Evolutionary conservation across 75 land plant genomes (phyloP).

Genomic region (Isoetes taiwanensis): DNA sequence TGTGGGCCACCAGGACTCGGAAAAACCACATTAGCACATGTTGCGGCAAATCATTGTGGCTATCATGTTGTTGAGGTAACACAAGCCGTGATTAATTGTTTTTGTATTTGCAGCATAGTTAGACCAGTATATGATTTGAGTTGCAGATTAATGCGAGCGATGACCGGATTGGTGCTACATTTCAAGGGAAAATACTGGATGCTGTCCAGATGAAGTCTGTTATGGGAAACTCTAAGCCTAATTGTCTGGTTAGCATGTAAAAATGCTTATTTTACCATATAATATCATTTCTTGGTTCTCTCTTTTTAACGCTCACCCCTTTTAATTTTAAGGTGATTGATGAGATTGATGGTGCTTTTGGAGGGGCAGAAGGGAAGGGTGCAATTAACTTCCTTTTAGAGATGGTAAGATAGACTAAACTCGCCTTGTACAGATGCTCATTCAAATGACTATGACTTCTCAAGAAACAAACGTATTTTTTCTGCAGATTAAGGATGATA

Average conservation of each 20-base stretch:
- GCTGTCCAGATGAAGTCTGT: conserved; percentile 97
- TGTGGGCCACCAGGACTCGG: conserved; percentile 99
- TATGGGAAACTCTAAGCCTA: conserved; percentile 66
- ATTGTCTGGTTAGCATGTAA: conserved; percentile 70
- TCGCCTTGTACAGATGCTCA: too few relatives aligned
- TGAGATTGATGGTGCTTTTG: conserved; percentile 97
- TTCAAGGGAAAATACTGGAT: conserved; percentile 87
- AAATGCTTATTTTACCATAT: background rate
- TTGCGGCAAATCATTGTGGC: conserved; percentile 97
- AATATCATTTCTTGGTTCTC: background rate
- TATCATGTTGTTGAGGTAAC: conserved; percentile 91
- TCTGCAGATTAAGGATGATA: conserved; percentile 50
- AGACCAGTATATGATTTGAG: background rate
- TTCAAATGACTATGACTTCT: too few relatives aligned
- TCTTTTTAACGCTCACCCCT: background rate
- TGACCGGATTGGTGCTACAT: conserved; percentile 71
- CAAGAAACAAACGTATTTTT: too few relatives aligned
- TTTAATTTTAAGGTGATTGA: conserved; percentile 71
- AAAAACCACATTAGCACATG: conserved; percentile 98
- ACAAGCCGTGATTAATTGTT: background rate
- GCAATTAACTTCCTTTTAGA: conserved; percentile 81
- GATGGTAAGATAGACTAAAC: conserved; percentile 50
- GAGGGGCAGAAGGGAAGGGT: conserved; percentile 74
- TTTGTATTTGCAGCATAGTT: background rate
- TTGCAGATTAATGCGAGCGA: conserved; percentile 97